Evolutionary conservation across 306 rosid genomes (phyloP).

Genomic region (Fagus sylvatica): DNA sequence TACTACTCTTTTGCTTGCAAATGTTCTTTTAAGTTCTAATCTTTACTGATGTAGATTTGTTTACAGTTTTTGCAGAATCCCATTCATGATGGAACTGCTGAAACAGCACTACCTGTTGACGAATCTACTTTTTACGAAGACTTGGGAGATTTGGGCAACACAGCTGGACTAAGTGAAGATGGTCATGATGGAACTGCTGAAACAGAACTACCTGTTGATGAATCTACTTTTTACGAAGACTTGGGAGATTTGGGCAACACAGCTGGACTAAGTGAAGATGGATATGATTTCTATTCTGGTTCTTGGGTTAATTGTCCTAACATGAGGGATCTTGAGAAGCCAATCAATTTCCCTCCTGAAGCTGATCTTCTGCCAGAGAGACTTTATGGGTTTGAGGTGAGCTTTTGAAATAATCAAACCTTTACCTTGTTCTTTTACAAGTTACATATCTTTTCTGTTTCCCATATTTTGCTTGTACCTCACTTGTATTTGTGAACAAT

Average conservation of each 20-base stretch:
- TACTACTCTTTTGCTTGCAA: slow-evolving; percentile 8
- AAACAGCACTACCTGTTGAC: background rate
- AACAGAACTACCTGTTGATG: background rate
- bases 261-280: background rate
- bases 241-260: background rate
- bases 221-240: background rate
- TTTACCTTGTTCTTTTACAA: too few species aligned
- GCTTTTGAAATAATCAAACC: too few species aligned
- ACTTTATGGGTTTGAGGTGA: too few species aligned
- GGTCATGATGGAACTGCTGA: slow-evolving; percentile 6
- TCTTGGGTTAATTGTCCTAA: too few species aligned
- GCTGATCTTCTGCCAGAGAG: too few species aligned
- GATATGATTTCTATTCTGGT: background rate
- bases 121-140: background rate
- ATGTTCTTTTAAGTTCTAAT: background rate
- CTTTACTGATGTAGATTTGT: background rate
- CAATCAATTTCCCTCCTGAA: too few species aligned
- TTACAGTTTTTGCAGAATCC: slow-evolving; percentile 19
- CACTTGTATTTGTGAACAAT: too few species aligned
- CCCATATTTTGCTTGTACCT: too few species aligned
- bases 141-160: background rate
- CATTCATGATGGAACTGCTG: slow-evolving; percentile 16
- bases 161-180: background rate
- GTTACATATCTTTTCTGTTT: too few species aligned
- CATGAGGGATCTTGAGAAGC: too few species aligned